Conservation (phyloP, 2,329 filamentous ascomycete species). For the Aspergillus floridensis region DNA sequence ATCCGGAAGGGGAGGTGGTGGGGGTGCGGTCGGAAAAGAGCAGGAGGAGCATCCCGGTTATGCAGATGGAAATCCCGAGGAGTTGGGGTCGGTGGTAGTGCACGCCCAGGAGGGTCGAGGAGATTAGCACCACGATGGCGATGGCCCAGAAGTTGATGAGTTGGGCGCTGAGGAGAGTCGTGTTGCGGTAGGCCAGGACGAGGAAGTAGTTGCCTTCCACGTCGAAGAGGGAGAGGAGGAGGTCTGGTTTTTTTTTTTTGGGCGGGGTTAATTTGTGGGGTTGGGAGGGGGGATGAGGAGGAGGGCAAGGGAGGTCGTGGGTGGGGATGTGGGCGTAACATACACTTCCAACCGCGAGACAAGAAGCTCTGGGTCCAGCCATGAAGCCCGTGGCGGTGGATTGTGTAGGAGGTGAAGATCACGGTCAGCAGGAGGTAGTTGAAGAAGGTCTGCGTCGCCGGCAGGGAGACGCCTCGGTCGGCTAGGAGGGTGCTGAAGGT, state of each 20-base stretch:
- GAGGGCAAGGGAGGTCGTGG: too few species aligned
- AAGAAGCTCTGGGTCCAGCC: conserved; percentile 63
- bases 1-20: conserved; percentile 51
- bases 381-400: conserved; percentile 75
- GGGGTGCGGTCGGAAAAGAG: conserved; percentile 85
- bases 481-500: conserved; percentile 80
- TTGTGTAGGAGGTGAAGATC: conserved; percentile 76
- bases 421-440: conserved; percentile 83
- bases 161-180: conserved; percentile 87
- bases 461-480: conserved; percentile 70
- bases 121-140: conserved; percentile 82
- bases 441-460: conserved; percentile 93
- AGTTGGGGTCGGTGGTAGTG: conserved; percentile 88
- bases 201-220: conserved; percentile 98
- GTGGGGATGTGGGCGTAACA: too few species aligned
- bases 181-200: conserved; percentile 88
- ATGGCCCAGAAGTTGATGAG: conserved; percentile 99
- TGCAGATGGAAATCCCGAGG: conserved; percentile 81
- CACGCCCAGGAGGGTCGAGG: conserved; percentile 77
- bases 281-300: neutral
- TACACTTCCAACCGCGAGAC: conserved; percentile 81
- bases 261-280: neutral
- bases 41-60: conserved; percentile 84
- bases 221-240: conserved; percentile 88
- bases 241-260: conserved; percentile 47